Base-by-base conservation (phyloP, 2,329 filamentous ascomycete species). In the Colletotrichum tofieldiae region DNA sequence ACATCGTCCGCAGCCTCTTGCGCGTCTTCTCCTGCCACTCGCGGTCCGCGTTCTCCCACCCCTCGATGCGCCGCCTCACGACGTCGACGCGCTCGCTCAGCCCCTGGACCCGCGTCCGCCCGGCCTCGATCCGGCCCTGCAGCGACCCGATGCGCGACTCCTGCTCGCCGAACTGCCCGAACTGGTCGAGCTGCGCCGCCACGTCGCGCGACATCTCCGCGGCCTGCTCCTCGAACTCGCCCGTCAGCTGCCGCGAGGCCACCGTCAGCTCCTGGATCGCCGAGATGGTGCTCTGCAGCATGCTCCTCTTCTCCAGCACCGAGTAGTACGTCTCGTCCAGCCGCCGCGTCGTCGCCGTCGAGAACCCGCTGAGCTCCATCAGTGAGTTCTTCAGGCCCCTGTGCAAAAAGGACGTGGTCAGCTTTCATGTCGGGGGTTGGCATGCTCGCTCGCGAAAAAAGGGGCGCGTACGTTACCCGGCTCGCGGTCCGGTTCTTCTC, bases 291-390 rank as follows among this genome's bases (percentile, higher is more conserved):
- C 85, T 87, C 65, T 92, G 91, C 47, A 95, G 84, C 1, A 86
- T 81, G 61, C 87, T 87, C 60, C 93, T 86, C 77, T 92, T 93
- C 78, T 94, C 91, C 39, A 94, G 85, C 12, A 95, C 88, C 0
- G 90, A 89, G 75, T 93, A 93, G 82, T 95, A 95, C 3, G 92
- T 92, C 71, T 93, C 89, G 79, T 95, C 93, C 52, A 96, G 88
- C 43, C 88, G 88, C 72, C 88, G 86, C 20, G 91, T 93, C 32
- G 91, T 90, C 29, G 86, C 82, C 67, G 90, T 86, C 29, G 92
- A 92, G 79, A 91, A 87, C 41, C 86, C 83, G 75, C 87, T 87
- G 14, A 95, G 84, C 60, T 87, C 84, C 32, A 80, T 78, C 0
- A 91, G 82, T 5, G 88, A 86, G 67, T 86, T 86, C 74, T 84